These are phyloP conservation scores for Phlyctochytrium planicorne DNA, from an alignment of 192 early-diverging fungal species.

Conservation along the genomic window DNA sequence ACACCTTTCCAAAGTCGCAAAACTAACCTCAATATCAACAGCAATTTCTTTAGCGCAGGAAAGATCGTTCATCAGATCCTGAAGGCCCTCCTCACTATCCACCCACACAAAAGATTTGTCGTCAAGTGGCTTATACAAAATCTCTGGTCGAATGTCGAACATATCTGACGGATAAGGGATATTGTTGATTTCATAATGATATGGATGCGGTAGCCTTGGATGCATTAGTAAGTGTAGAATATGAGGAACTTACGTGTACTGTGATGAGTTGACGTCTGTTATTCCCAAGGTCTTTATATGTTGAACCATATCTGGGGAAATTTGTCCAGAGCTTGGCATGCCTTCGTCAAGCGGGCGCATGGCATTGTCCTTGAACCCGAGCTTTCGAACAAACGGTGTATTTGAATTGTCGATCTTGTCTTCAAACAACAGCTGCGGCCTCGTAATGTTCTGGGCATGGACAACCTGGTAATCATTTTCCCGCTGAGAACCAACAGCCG, in stretches of 20 bases:
- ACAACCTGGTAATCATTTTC: constrained; percentile 14
- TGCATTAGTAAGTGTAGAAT: not conserved
- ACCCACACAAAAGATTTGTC: constrained; percentile 75
- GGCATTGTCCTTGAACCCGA: constrained; percentile 82
- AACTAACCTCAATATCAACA: constrained; percentile 76
- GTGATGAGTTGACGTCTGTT: constrained; percentile 28
- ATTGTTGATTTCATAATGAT: constrained; percentile 84
- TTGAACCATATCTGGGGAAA: constrained; percentile 33
- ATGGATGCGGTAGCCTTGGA: constrained; percentile 75
- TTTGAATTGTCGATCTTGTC: constrained; percentile 87
- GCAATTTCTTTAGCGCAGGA: constrained; percentile 72
- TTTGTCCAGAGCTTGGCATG: constrained; percentile 26
- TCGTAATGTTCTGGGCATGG: constrained; percentile 51
- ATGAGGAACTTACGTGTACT: not conserved
- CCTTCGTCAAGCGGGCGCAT: constrained; percentile 69
- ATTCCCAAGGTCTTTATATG: constrained; percentile 39
- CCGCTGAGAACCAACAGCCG: not conserved
- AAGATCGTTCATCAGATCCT: constrained; percentile 63
- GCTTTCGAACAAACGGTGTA: constrained; percentile 76
- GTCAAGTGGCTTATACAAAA: constrained; percentile 61
- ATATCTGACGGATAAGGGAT: constrained; percentile 72
- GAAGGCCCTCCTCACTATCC: constrained; percentile 72
- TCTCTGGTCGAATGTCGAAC: constrained; percentile 54
- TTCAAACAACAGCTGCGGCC: constrained; percentile 86
- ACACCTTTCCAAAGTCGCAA: constrained; percentile 12